Evolutionary conservation across 2,329 filamentous ascomycete species (phyloP).

Genomic region (Fusarium robinianum): DNA sequence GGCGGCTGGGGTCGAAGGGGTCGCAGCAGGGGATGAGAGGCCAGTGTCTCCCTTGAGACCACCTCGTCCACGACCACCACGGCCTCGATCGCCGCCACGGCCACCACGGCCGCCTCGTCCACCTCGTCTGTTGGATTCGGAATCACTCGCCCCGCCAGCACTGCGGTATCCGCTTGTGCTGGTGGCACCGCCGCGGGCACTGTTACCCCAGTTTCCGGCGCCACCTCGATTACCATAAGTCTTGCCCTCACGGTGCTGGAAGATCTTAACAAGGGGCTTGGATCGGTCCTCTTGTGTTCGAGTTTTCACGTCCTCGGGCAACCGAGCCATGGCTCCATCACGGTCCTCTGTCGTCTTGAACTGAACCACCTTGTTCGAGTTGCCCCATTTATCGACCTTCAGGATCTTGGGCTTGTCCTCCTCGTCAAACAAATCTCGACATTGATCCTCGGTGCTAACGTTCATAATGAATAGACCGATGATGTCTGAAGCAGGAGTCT

Average conservation of each 20-base stretch:
- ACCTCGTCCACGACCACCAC: slow-evolving; percentile 60
- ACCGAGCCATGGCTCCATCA: slow-evolving; percentile 73
- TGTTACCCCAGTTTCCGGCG: slow-evolving; percentile 69
- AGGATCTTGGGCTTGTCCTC: slow-evolving; percentile 83
- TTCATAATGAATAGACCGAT: slow-evolving; percentile 91
- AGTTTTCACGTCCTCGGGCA: slow-evolving; percentile 78
- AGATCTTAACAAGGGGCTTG: slow-evolving; percentile 82
- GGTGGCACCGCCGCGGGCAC: slow-evolving; percentile 62
- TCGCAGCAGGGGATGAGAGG: slow-evolving; percentile 56
- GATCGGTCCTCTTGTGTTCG: slow-evolving; percentile 72
- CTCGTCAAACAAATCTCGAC: slow-evolving; percentile 78
- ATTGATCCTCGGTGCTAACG: slow-evolving; percentile 80
- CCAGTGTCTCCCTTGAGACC: slow-evolving; percentile 64
- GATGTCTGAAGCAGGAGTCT: slow-evolving; percentile 66
- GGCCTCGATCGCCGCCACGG: slow-evolving; percentile 62
- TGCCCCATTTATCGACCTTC: slow-evolving; percentile 77
- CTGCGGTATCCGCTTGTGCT: slow-evolving; percentile 80
- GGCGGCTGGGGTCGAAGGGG: slow-evolving; percentile 55
- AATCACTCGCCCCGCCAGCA: slow-evolving; percentile 74
- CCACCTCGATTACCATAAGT: slow-evolving; percentile 63
- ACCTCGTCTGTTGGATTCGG: slow-evolving; percentile 60
- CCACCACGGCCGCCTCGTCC: slow-evolving; percentile 61
- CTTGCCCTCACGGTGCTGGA: slow-evolving; percentile 68
- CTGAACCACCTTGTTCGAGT: slow-evolving; percentile 81
- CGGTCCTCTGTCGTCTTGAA: slow-evolving; percentile 82